phyloP scores from a whole-genome alignment of 805 yeast species.

The Starmerella khaoyaiensis region DNA sequence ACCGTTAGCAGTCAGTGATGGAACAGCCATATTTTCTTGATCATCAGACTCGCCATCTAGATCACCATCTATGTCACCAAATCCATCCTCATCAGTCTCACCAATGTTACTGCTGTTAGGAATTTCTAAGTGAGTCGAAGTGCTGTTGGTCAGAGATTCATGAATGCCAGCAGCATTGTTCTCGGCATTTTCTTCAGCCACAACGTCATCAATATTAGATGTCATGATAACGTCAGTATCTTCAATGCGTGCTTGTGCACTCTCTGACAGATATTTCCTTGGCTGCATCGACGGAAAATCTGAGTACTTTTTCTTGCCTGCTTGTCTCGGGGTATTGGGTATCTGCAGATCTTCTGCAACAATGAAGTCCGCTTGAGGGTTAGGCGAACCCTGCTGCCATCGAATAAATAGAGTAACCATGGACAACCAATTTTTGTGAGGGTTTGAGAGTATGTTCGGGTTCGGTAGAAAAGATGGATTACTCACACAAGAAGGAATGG shows the following conservation, averaged over 20 bases:
- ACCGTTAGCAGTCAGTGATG: background rate
- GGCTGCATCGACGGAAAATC: background rate
- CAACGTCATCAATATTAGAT: background rate
- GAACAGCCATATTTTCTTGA: background rate
- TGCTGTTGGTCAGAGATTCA: background rate
- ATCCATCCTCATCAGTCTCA: background rate
- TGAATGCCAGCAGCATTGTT: background rate
- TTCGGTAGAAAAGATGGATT: too few relatives aligned
- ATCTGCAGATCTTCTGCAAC: constrained; percentile 13
- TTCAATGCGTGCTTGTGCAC: background rate
- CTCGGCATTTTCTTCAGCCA: background rate
- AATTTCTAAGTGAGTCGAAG: background rate
- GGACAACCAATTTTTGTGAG: too few relatives aligned
- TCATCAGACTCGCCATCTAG: background rate
- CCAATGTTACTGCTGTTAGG: background rate
- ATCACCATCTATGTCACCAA: background rate
- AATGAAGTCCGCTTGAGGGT: constrained; percentile 8
- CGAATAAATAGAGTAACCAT: too few relatives aligned
- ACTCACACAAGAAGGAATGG: too few relatives aligned
- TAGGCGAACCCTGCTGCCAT: constrained; percentile 2
- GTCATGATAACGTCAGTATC: background rate
- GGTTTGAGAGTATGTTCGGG: too few relatives aligned
- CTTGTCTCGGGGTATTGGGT: constrained; percentile 10
- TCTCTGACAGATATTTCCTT: background rate
- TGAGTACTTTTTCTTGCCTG: background rate